Base-by-base conservation (phyloP, 257 asterid genomes). In the Solanum clarkiae region DNA sequence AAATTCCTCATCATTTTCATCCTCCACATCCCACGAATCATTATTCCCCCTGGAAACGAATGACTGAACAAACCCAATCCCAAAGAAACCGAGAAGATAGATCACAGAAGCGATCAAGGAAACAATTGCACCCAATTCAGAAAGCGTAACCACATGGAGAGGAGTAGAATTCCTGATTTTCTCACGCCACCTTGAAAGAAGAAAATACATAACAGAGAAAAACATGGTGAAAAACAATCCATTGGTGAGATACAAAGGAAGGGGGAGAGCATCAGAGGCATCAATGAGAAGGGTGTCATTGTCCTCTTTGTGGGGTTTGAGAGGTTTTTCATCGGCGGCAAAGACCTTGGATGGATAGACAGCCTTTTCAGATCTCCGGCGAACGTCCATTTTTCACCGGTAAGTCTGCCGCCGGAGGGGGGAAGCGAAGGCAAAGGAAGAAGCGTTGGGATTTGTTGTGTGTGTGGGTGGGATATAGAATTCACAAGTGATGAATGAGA, bases 281-380 rank as follows among this genome's bases (percentile, higher is more conserved):
- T 69, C 49, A 51, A 68, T 72, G n/a, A 72, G 80, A 40, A 65
- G 71, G 59, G 84, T 59, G 13, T 51, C 51, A 5, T 20, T 72
- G 9, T 82, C 56, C 26, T 40, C 4, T 42, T 84, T 56, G 18
- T 82, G 60, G 59, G 85, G 56, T 29, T 82, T 82, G 57, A 18
- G 57, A 49, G 84, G 84, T 81, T 81, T 57, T 68, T 53, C 85
- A 69, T 49, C 84, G 84, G 72, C 84, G 75, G 84, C 75, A 55
- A 70, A 65, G 14, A 14, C 63, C 6, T 49, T 47, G 13, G 80
- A 6, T 36, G 81, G 26, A 57, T 70, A 72, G 11, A 17, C 42
- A 55, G 75, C 12, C 45, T 82, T 45, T 16, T 49, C 79, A 60
- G 70, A 66, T 83, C 85, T 68, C 85, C 85, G 85, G 85, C 80